Conservation (phyloP, 768 basidiomycete species). For the Collybia sordida region DNA sequence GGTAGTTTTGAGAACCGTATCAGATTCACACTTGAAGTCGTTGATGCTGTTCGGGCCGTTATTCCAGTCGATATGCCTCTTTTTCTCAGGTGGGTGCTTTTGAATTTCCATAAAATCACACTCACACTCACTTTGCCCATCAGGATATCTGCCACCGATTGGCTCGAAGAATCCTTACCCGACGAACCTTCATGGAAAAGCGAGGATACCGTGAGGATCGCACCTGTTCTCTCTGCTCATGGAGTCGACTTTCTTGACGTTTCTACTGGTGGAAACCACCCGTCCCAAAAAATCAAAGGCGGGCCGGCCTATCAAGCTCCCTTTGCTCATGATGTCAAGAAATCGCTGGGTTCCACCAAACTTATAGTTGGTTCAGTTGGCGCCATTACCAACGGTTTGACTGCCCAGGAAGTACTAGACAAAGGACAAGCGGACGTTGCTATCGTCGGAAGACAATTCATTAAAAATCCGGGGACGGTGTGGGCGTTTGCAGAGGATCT, state of each 20-base stretch:
- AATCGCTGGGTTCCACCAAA: conserved; percentile 31
- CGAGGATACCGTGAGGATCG: conserved; percentile 59
- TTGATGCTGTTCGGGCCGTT: conserved; percentile 58
- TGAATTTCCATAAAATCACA: conserved; percentile 4
- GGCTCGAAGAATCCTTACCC: conserved; percentile 59
- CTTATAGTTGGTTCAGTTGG: conserved; percentile 51
- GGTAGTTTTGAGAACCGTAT: conserved; percentile 71
- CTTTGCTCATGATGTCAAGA: conserved; percentile 52
- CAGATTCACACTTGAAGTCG: conserved; percentile 59
- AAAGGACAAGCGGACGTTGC: conserved; percentile 57
- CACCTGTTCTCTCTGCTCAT: conserved; percentile 43
- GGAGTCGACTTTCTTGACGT: conserved; percentile 66
- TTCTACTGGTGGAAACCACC: conserved; percentile 51
- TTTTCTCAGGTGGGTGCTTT: conserved; percentile 57
- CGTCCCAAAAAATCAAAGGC: conserved; percentile 35
- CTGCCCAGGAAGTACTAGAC: conserved; percentile 54
- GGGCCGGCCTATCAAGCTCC: conserved; percentile 52
- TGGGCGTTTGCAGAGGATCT: conserved; percentile 53
- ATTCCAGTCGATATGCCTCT: conserved; percentile 66
- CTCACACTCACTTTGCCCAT: neutral
- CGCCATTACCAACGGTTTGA: conserved; percentile 48
- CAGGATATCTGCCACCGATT: conserved; percentile 73
- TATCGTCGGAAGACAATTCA: conserved; percentile 49
- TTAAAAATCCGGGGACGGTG: conserved; percentile 52
- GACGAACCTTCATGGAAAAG: conserved; percentile 65